phyloP scores from a whole-genome alignment of 768 basidiomycete genomes.

The Rubroboletus satanas region DNA sequence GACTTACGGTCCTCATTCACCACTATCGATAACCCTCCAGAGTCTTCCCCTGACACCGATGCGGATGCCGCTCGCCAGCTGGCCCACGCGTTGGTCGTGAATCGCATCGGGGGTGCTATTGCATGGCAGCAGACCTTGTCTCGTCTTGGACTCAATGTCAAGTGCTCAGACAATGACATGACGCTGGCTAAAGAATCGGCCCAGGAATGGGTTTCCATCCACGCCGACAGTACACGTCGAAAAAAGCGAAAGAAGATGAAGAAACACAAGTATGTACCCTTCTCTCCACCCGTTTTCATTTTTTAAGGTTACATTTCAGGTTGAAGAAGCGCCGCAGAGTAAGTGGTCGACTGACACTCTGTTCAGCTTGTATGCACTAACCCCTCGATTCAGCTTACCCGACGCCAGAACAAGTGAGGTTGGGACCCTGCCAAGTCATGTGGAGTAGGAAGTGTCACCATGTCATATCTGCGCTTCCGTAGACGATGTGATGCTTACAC shows the following conservation, averaged over 20 bases:
- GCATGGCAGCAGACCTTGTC: slow-evolving; percentile 69
- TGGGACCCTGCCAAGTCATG: not conserved
- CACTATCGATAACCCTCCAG: slow-evolving; percentile 42
- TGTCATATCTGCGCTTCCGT: not conserved
- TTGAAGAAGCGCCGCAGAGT: slow-evolving; percentile 90
- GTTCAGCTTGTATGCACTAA: slow-evolving; percentile 15
- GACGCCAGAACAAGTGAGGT: slow-evolving; percentile 33
- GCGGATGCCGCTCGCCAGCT: slow-evolving; percentile 78
- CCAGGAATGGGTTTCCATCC: slow-evolving; percentile 59
- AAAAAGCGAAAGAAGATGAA: slow-evolving; percentile 93
- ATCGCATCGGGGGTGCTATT: slow-evolving; percentile 54
- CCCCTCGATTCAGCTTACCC: slow-evolving; percentile 40
- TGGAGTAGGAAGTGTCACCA: not conserved
- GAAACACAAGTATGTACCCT: slow-evolving; percentile 81
- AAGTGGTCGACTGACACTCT: slow-evolving; percentile 27
- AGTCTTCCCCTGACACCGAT: slow-evolving; percentile 64
- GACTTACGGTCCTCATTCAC: slow-evolving; percentile 25
- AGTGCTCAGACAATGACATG: slow-evolving; percentile 46
- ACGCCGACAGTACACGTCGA: slow-evolving; percentile 78
- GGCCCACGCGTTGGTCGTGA: slow-evolving; percentile 69
- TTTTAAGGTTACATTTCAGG: slow-evolving; percentile 38
- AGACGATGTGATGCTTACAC: slow-evolving; percentile 6
- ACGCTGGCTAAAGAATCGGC: slow-evolving; percentile 51
- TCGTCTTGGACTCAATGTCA: slow-evolving; percentile 57
- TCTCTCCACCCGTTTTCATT: slow-evolving; percentile 1